Percentiles rank a stretch among this genome's conserved stretches.
Conservation (phyloP, 805 yeast genomes). For the Saturnispora bothae region DNA sequence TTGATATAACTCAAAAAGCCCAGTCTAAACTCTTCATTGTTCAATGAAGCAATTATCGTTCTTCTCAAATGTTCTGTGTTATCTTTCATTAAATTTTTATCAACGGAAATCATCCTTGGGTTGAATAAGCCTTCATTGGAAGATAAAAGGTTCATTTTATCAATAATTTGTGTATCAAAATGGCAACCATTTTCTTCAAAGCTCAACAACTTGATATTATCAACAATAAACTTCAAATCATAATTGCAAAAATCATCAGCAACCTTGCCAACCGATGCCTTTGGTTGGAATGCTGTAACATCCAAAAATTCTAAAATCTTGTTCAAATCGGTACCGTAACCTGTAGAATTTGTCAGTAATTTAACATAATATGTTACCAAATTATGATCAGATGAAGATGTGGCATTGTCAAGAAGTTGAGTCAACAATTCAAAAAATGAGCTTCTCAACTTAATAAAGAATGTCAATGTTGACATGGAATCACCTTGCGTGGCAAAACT, state of each 20-base stretch:
- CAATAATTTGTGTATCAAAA: constrained; percentile 35
- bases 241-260: constrained; percentile 27
- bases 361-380: constrained; percentile 43
- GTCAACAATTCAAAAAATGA: constrained; percentile 55
- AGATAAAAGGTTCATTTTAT: constrained; percentile 19
- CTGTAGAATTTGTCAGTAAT: constrained; percentile 39
- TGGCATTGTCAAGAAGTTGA: constrained; percentile 57
- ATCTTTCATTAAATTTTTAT: constrained; percentile 10
- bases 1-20: constrained; percentile 55
- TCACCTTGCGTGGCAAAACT: constrained; percentile 26
- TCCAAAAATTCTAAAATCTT: constrained; percentile 63
- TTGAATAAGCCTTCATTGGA: constrained; percentile 16
- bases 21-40: constrained; percentile 37
- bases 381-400: constrained; percentile 36
- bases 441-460: constrained; percentile 53
- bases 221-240: constrained; percentile 33
- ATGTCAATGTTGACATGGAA: constrained; percentile 43
- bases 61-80: constrained; percentile 25
- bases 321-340: constrained; percentile 49
- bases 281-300: constrained; percentile 47
- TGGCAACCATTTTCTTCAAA: constrained; percentile 16
- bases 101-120: constrained; percentile 15
- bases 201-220: constrained; percentile 27
- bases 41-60: constrained; percentile 35
- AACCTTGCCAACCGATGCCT: constrained; percentile 33